Evolutionary conservation across 768 basidiomycete genomes (phyloP).

Genomic region (Termitomyces sp.): DNA sequence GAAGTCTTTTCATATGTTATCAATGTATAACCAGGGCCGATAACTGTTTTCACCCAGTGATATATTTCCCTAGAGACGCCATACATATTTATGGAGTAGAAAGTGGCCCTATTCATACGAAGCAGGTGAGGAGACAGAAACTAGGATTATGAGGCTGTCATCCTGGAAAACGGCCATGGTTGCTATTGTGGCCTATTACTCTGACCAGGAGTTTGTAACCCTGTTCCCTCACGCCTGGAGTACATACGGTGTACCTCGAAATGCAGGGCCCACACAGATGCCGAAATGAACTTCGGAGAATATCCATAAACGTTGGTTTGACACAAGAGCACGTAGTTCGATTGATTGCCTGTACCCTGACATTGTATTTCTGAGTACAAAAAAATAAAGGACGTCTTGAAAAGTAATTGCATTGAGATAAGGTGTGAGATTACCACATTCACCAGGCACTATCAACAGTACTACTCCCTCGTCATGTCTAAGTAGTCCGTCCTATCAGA

Average conservation of each 20-base stretch:
- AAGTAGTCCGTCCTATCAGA: too few species aligned
- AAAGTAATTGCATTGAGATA: too few species aligned
- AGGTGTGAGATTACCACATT: too few species aligned
- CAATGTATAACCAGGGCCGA: neutral
- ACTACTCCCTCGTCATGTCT: too few species aligned
- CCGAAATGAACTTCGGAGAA: constrained; percentile 2
- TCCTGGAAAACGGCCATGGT: neutral
- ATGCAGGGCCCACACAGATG: neutral
- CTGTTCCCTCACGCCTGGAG: neutral
- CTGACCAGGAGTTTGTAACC: neutral
- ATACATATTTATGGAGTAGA: constrained; percentile 9
- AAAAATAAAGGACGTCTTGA: too few species aligned
- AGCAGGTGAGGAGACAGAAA: neutral
- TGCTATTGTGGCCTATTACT: neutral
- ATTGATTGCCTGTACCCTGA: neutral
- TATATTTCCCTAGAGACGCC: neutral
- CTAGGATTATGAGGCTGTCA: too few species aligned
- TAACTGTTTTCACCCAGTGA: neutral
- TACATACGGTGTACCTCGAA: neutral
- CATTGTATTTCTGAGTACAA: neutral
- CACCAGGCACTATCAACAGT: too few species aligned
- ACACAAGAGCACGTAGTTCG: neutral
- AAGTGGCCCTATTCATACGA: neutral
- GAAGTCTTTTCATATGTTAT: too few species aligned
- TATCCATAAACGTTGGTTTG: neutral